Conservation (phyloP, 2,329 filamentous ascomycete species). For the Myriosclerotinia duriaeana region DNA sequence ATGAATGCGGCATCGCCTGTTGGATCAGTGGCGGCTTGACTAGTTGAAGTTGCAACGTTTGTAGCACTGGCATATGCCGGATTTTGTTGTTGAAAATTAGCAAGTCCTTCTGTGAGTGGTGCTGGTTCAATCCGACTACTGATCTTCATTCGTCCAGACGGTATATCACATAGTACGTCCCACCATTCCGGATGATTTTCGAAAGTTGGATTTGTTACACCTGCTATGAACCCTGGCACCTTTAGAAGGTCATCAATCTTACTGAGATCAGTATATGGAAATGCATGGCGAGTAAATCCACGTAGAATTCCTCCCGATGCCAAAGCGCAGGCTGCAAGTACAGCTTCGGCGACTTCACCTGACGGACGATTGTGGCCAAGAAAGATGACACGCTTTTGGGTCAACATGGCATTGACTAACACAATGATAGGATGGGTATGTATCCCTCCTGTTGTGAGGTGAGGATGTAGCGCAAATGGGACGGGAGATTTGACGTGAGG, state of each 20-base stretch:
- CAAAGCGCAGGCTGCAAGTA: constrained; percentile 91
- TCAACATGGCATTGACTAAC: constrained; percentile 88
- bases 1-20: constrained; percentile 91
- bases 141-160: constrained; percentile 91
- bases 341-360: constrained; percentile 95
- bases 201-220: constrained; percentile 96
- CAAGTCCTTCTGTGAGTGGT: constrained; percentile 76
- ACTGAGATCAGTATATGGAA: constrained; percentile 95
- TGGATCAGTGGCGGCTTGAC: constrained; percentile 54
- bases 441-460: constrained; percentile 87
- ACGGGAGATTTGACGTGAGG: constrained; percentile 80
- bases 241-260: constrained; percentile 96
- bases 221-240: constrained; percentile 95
- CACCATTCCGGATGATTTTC: constrained; percentile 96
- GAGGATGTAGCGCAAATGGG: constrained; percentile 81
- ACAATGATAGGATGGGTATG: constrained; percentile 94
- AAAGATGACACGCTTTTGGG: constrained; percentile 95
- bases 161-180: constrained; percentile 92
- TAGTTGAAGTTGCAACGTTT: constrained; percentile 42
- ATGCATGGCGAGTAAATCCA: constrained; percentile 93
- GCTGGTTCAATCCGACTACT: constrained; percentile 82
- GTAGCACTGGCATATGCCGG: constrained; percentile 54
- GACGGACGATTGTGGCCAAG: constrained; percentile 93
- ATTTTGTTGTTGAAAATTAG: constrained; percentile 84
- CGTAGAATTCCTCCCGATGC: constrained; percentile 89